These are phyloP conservation scores for Turritis glabra DNA, from an alignment of 345 rosid genomes.

Conservation along the genomic window DNA sequence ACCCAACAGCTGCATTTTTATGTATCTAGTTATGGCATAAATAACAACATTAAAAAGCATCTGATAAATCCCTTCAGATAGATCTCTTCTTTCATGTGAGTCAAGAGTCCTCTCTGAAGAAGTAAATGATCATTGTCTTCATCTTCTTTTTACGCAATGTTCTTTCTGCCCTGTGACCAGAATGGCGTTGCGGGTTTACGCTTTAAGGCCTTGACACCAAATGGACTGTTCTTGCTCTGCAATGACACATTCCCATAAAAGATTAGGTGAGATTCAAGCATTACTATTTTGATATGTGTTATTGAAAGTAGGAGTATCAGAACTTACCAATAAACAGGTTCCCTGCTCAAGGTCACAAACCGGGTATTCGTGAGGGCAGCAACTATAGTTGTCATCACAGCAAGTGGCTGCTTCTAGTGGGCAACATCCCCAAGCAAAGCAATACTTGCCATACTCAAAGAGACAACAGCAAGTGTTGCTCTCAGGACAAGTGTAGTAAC, in stretches of 20 bases:
- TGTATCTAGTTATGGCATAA: constrained; percentile 26
- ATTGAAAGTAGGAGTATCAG: not conserved
- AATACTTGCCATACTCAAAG: constrained; percentile 56
- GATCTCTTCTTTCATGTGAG: constrained; percentile 15
- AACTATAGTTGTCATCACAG: constrained; percentile 81
- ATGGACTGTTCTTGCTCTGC: constrained; percentile 84
- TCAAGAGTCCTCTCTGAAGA: constrained; percentile 19
- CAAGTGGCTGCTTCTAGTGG: constrained; percentile 89
- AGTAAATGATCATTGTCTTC: constrained; percentile 1
- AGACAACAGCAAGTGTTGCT: constrained; percentile 88
- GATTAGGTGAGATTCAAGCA: constrained; percentile 7
- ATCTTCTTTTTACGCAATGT: constrained; percentile 43
- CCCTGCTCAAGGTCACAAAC: constrained; percentile 67
- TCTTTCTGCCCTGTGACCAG: constrained; percentile 59
- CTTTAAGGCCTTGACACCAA: constrained; percentile 69
- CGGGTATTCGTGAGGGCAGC: constrained; percentile 92
- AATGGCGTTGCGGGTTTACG: constrained; percentile 73
- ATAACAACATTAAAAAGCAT: constrained; percentile 29
- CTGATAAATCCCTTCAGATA: constrained; percentile 28
- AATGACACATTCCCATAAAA: constrained; percentile 14
- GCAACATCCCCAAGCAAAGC: constrained; percentile 98
- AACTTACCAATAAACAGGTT: constrained; percentile 70
- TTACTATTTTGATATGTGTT: not conserved
- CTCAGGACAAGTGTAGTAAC: constrained; percentile 66
- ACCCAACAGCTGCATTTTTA: constrained; percentile 24